Percentiles rank a stretch among this genome's conserved stretches.
These are phyloP conservation scores for Calonectria pauciramosa DNA, from an alignment of 2,329 filamentous ascomycete species.

Conservation along the genomic window DNA sequence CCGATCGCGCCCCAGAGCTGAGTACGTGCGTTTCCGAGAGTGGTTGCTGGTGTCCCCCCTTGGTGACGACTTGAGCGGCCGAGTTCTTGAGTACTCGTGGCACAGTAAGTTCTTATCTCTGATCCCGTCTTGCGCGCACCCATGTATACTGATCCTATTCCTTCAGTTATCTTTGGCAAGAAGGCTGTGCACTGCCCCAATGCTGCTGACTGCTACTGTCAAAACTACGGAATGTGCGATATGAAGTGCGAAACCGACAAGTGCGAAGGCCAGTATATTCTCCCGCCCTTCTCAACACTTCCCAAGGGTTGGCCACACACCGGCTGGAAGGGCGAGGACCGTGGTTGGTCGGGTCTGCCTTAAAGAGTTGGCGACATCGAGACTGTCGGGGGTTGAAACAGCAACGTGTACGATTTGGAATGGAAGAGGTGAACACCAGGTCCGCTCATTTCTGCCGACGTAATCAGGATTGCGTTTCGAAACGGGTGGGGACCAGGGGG, in stretches of 20 bases:
- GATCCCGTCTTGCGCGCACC: not conserved
- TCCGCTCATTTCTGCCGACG: conserved; percentile 7
- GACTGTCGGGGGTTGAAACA: not conserved
- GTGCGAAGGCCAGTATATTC: conserved; percentile 70
- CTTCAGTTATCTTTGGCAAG: conserved; percentile 70
- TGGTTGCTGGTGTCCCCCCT: conserved; percentile 72
- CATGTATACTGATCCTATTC: conserved; percentile 28
- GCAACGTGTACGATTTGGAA: conserved; percentile 28
- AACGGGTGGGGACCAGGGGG: not conserved
- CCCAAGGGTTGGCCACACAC: conserved; percentile 71
- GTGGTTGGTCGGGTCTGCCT: conserved; percentile 42
- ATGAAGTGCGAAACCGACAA: conserved; percentile 57
- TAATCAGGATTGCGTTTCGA: conserved; percentile 20
- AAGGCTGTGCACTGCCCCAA: conserved; percentile 71
- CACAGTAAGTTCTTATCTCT: conserved; percentile 60
- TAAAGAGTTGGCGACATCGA: conserved; percentile 12
- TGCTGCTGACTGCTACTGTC: conserved; percentile 75
- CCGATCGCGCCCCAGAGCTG: conserved; percentile 59
- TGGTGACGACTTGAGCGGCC: conserved; percentile 67
- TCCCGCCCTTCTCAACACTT: conserved; percentile 70
- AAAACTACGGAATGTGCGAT: conserved; percentile 73
- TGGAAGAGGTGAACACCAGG: conserved; percentile 15
- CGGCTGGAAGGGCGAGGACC: conserved; percentile 47
- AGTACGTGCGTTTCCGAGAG: conserved; percentile 69
- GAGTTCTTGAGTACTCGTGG: conserved; percentile 76